Base-by-base conservation (phyloP, 176 grass and related monocot species). In the Musa troglodytarum region DNA sequence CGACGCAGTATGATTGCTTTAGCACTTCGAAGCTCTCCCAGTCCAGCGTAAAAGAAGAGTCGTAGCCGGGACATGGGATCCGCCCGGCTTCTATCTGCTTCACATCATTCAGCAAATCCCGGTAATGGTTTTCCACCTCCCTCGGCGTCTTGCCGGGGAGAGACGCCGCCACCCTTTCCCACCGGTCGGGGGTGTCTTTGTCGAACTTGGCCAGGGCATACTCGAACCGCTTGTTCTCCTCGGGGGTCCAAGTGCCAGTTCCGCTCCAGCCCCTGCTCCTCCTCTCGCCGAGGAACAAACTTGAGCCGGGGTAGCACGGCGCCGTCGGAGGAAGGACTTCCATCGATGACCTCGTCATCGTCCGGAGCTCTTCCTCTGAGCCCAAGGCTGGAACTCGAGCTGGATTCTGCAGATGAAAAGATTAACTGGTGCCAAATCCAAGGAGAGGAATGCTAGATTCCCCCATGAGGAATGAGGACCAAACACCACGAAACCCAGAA, bases 211-310 rank as follows among this genome's bases (percentile, higher is more conserved):
- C 94, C 14, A 98, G 75, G 29, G 84, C 94, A 49, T 88, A 79
- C 84, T 98, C 94, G 73, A 98, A 98, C 26, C 69, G 50, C 81
- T 96, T 96, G 89, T 96, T 96, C 87, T 96, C 96, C 59, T 88
- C 71, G 10, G 20, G 77, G 54, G 91, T 89, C 96, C 96, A 99
- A 22, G 52, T 77, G 5, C 69, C 83, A 16, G 55, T 81, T 59
- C 51, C 72, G 55, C 66, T 13, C 16, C 75, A 69, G 16, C 22
- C 61, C 54, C 20, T 11, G 28, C 49, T 78, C 78, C 50, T 67
- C 54, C 78, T 80, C 65, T 80, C 82, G 68, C 74, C 2, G 63
- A 88, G 74, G 80, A 86, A 69, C 9, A 80, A 69, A 71, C 74
- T 82, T 68, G 83, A 82, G 68, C 28, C 82, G 29, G 81, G 12